Base-by-base conservation (phyloP, 164 flowering plant species). In the Stephania yunnanensis region DNA sequence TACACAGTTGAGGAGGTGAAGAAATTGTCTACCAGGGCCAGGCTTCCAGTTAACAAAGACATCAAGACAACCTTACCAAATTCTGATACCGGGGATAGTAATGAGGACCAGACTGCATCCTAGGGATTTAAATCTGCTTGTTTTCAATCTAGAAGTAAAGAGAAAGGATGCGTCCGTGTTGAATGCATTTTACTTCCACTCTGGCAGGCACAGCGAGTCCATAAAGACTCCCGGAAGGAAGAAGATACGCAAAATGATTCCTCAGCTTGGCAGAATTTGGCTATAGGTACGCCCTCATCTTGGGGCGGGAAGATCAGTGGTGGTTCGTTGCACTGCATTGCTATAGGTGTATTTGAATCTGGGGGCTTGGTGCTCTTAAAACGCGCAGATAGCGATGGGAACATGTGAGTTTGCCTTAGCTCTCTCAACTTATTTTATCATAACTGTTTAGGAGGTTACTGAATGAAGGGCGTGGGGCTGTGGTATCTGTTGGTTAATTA, bases 1-100 rank as follows among this genome's bases (percentile, higher is more conserved):
- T 90, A 90, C 84, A 89, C 96, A 0, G 17, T 80, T 0, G 96
- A 94, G 63, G 97, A 92, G 81, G 96, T 83, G 10, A 94, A 91
- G 84, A 84, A 63, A 74, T 81, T 92, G 13, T 80, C 88, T 22
- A 87, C 93, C 4, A 92, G 87, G 85, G 83, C 76, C 29, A 87
- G 85, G 77, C 82, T 89, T 10, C 69, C 78, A n/a, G 66, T 61
- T 25, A 61, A 61, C 66, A 61, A 61, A 61, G 74, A 80, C 90
- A 2, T 46, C 70, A 19, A 61, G 66, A 61, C 66, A 61, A 61
- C 66, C 9, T 4, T 61, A 25, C 66, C 68, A 25, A 84, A 78
- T 74, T 72, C 80, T n/a, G 87, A 86, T 9, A 70, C 45, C 44
- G 84, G 71, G 6, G 78, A 78, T 66, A 85, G 82, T 74, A 80